Base-by-base conservation (phyloP, 352 stramenopile genomes). In the Thraustochytrium striatum region DNA sequence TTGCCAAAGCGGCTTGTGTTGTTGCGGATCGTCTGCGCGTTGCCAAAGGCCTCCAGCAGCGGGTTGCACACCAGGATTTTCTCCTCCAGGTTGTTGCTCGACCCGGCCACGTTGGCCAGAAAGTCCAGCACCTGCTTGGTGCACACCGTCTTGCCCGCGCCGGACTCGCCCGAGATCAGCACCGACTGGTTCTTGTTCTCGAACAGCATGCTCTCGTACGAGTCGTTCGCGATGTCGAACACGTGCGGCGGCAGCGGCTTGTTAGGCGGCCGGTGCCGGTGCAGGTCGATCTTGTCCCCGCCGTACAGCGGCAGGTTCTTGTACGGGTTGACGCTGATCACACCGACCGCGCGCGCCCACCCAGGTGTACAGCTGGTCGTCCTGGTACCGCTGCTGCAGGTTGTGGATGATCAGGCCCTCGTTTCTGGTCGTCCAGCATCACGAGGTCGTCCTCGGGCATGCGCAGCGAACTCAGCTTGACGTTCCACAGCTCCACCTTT, bases 1-100 rank as follows among this genome's bases (percentile, higher is more conserved):
- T 98, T 98, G 65, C 94, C 95, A 82, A 98, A 98, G 16, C 95
- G 90, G 80, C 83, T 92, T 44, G 90, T 97, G 85, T 98, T 98
- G 86, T 98, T 98, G 16, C 94, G 87, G 52, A 98, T 90, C 21
- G 95, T 98, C 44, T 94, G 89, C 44, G 95, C 95, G 83, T 99
- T 99, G 79, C 96, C 96, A 85, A 99, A 99, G 2, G 93, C 93
- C 85, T 99, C 96, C 19, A 99, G 88, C 58, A 99, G 94, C 47
- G 96, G 96, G 86, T 99, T 99, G 16, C 93, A 97, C 57, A 92
- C 95, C 41, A 99, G 87, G 55, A 99, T 93, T 68, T 97, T 44
- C 59, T 87, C 50, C 69, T 87, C 75, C 28, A 85, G 39, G 47
- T 72, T 78, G 25, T 38, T 50, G n/a, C 82, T 35, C 30, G 55